These are phyloP conservation scores for Pichia occidentalis DNA, from an alignment of 805 yeast species.

Conservation along the genomic window DNA sequence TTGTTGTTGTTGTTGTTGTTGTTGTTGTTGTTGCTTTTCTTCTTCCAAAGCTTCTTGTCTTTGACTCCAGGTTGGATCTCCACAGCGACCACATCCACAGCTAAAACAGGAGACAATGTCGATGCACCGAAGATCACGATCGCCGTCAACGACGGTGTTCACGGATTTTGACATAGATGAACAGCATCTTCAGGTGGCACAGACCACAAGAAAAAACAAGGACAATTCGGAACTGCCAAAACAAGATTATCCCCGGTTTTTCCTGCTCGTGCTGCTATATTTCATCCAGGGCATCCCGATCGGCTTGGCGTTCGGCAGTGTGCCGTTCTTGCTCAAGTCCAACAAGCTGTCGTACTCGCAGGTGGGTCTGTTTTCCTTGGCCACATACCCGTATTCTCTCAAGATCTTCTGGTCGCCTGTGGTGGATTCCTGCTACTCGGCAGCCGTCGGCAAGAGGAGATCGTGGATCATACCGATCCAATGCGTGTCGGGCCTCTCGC, in stretches of 20 bases:
- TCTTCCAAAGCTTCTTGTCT: too few species aligned
- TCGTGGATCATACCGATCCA: slow-evolving; percentile 96
- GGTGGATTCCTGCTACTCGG: slow-evolving; percentile 77
- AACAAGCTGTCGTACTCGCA: slow-evolving; percentile 73
- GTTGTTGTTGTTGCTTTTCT: too few species aligned
- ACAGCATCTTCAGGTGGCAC: slow-evolving; percentile 2
- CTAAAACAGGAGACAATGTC: slow-evolving; percentile 1
- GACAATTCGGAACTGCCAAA: slow-evolving; percentile 21
- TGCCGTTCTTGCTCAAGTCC: slow-evolving; percentile 83
- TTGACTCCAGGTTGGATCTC: too few species aligned
- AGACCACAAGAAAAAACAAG: not conserved
- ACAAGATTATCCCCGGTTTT: slow-evolving; percentile 67
- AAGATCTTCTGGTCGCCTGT: slow-evolving; percentile 94
- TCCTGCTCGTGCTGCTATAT: slow-evolving; percentile 66
- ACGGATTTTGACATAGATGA: slow-evolving; percentile 10
- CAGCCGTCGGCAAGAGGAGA: slow-evolving; percentile 69
- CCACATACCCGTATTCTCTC: slow-evolving; percentile 90
- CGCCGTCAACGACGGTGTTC: slow-evolving; percentile 7
- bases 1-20: too few species aligned
- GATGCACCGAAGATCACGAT: slow-evolving; percentile 7
- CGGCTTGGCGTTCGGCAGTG: slow-evolving; percentile 89
- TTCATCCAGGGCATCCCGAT: slow-evolving; percentile 94
- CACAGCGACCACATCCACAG: too few species aligned
- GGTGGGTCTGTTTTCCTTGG: slow-evolving; percentile 84
- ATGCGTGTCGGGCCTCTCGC: slow-evolving; percentile 61